Percentiles rank a stretch among this genome's conserved stretches.
Conservation (phyloP, 768 basidiomycete genomes). For the Stropharia rugosoannulata region DNA sequence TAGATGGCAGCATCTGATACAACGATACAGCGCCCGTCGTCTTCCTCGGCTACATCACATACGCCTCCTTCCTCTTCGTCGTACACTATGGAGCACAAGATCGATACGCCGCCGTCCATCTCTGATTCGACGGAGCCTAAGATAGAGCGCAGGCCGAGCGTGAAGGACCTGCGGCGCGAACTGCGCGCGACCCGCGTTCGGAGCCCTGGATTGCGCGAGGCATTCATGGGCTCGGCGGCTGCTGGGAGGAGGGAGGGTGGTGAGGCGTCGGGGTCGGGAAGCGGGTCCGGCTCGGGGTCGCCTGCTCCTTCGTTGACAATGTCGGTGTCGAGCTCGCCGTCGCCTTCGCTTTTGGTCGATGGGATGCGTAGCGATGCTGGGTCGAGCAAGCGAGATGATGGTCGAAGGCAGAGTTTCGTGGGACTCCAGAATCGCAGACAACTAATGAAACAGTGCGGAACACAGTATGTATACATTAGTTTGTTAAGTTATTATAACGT, state of each 20-base stretch:
- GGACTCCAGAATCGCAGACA: constrained; percentile 87
- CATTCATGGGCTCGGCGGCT: constrained; percentile 7
- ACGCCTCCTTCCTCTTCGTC: no score
- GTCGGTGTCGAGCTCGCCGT: no score
- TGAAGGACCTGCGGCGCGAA: constrained; percentile 23
- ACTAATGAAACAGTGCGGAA: constrained; percentile 35
- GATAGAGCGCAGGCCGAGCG: neutral
- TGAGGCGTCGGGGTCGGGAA: neutral
- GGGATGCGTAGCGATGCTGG: no score
- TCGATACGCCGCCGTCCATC: no score
- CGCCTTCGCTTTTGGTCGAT: neutral
- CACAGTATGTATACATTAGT: neutral
- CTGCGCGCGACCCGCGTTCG: constrained; percentile 21
- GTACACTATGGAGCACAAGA: no score
- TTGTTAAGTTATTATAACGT: neutral
- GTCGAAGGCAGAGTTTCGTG: constrained; percentile 79
- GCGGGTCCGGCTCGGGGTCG: constrained; percentile 2
- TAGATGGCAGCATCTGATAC: no score
- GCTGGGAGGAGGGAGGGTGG: constrained; percentile 1
- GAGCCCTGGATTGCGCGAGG: constrained; percentile 24
- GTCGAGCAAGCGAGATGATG: constrained; percentile 31
- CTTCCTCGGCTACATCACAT: no score
- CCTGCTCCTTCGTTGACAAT: constrained; percentile 6
- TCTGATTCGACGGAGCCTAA: neutral
- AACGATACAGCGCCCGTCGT: no score